A percentile compares a stretch with the other conserved stretches of the same genome.
These are phyloP conservation scores for Gryganskiella cystojenkinii DNA, from an alignment of 192 early-diverging fungal genomes.

Conservation along the genomic window DNA sequence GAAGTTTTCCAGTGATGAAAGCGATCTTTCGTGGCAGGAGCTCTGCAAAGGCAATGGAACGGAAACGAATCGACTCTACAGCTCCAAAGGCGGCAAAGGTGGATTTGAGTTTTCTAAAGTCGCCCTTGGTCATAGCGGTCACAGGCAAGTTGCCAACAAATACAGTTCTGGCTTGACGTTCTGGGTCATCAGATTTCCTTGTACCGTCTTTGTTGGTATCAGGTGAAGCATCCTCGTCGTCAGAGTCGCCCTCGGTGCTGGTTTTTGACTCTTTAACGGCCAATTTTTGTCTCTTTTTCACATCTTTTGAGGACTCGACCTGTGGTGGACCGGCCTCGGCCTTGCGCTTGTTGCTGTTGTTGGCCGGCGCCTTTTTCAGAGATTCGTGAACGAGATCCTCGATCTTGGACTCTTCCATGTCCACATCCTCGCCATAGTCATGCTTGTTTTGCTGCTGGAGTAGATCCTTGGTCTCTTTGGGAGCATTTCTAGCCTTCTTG, in stretches of 20 bases:
- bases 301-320: background rate
- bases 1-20: conserved; percentile 85
- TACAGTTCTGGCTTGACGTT: conserved; percentile 77
- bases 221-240: conserved; percentile 47
- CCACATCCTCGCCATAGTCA: conserved; percentile 44
- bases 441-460: conserved; percentile 31
- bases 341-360: conserved; percentile 38
- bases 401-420: conserved; percentile 46
- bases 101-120: conserved; percentile 74
- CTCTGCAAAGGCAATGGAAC: conserved; percentile 82
- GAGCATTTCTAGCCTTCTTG: conserved; percentile 33
- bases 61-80: conserved; percentile 89
- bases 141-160: conserved; percentile 96
- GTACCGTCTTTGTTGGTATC: conserved; percentile 53
- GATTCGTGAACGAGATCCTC: conserved; percentile 50
- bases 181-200: conserved; percentile 61
- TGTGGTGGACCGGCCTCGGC: background rate
- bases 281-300: conserved; percentile 43
- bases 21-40: conserved; percentile 82
- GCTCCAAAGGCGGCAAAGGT: conserved; percentile 75
- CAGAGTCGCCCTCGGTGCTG: conserved; percentile 43
- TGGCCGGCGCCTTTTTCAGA: conserved; percentile 11
- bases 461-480: conserved; percentile 44
- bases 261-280: conserved; percentile 17
- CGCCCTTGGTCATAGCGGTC: conserved; percentile 57